Evolutionary conservation across 176 grass and related monocot genomes (phyloP).

Genomic region (Puya raimondii): DNA sequence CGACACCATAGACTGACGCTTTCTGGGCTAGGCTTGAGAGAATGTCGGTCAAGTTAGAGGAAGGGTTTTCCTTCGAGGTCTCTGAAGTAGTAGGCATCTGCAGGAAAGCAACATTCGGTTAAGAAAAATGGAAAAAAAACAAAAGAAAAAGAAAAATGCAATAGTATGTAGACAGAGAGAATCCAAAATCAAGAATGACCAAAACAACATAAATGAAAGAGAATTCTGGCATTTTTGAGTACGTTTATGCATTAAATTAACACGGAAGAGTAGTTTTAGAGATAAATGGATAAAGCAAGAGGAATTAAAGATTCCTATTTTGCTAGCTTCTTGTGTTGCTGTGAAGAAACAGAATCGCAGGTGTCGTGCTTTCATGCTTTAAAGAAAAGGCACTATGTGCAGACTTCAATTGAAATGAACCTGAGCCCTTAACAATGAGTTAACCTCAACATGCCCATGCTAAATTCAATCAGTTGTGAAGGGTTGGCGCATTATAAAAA

Average conservation of each 20-base stretch:
- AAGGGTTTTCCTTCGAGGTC: constrained; percentile 26
- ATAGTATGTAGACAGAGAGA: background rate
- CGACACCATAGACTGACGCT: constrained; percentile 61
- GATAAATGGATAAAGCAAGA: background rate
- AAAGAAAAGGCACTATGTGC: background rate
- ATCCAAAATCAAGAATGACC: background rate
- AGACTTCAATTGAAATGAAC: too few species aligned
- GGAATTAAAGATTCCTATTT: background rate
- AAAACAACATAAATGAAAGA: constrained; percentile 4
- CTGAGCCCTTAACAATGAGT: too few species aligned
- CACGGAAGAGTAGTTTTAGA: background rate
- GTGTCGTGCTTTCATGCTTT: background rate
- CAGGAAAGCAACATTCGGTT: constrained; percentile 17
- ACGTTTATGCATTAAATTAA: background rate
- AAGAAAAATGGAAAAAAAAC: background rate
- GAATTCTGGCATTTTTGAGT: background rate
- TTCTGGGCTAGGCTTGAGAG: constrained; percentile 39
- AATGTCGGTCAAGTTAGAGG: constrained; percentile 11
- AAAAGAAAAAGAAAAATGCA: background rate
- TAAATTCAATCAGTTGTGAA: too few species aligned
- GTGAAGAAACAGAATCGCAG: background rate
- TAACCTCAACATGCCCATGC: too few species aligned
- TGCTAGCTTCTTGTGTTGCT: background rate
- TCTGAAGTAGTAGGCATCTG: constrained; percentile 47
- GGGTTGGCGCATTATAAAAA: too few species aligned